phyloP scores from a whole-genome alignment of 345 rosid species.

The Brassica carinata region DNA sequence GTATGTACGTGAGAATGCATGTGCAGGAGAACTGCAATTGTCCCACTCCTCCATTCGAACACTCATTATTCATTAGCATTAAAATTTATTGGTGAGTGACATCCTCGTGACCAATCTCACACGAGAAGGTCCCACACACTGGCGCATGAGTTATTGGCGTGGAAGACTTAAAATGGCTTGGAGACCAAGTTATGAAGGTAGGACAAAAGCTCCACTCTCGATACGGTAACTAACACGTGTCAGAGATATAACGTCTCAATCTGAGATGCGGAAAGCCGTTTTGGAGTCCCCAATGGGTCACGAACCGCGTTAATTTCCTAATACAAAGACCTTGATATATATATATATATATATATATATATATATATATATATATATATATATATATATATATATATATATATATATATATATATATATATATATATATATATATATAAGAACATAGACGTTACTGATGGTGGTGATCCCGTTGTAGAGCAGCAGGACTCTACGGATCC shows the following conservation, averaged over 20 bases:
- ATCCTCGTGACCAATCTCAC: constrained; percentile 26
- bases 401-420: too few relatives aligned
- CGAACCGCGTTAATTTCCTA: not conserved
- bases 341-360: too few relatives aligned
- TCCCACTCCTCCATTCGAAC: too few relatives aligned
- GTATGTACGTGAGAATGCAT: too few relatives aligned
- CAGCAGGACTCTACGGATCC: too few relatives aligned
- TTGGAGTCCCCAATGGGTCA: not conserved
- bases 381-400: too few relatives aligned
- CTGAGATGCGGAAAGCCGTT: constrained; percentile 40
- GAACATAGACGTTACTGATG: not conserved
- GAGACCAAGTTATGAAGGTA: constrained; percentile 36
- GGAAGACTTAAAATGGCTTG: constrained; percentile 21
- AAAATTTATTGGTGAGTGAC: constrained; percentile 2
- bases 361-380: too few relatives aligned
- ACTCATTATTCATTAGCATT: not conserved
- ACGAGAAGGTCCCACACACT: not conserved
- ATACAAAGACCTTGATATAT: not conserved
- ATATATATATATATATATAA: too few relatives aligned
- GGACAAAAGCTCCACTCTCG: constrained; percentile 24
- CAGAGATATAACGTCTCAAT: constrained; percentile 35
- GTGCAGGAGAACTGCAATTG: too few relatives aligned
- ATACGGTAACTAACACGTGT: constrained; percentile 40
- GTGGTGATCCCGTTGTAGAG: too few relatives aligned
- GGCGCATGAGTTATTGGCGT: constrained; percentile 2